Evolutionary conservation across 2,329 filamentous ascomycete species (phyloP).

Genomic region (Fusarium chlamydosporum): DNA sequence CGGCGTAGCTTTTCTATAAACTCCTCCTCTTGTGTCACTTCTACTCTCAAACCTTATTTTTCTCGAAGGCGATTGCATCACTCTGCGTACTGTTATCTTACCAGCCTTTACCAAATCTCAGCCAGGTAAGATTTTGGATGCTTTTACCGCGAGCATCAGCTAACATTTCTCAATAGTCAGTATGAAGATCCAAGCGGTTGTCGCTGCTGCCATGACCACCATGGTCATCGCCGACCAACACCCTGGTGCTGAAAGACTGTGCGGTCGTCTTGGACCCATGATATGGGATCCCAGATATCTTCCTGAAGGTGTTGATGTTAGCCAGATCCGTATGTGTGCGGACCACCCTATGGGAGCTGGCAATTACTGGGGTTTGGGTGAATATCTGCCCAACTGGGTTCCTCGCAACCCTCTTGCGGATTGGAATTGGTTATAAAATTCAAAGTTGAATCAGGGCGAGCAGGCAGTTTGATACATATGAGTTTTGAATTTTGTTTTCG

Average conservation of each 20-base stretch:
- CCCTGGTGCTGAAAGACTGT: slow-evolving; percentile 22
- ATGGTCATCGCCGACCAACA: slow-evolving; percentile 20
- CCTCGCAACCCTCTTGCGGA: slow-evolving; percentile 31
- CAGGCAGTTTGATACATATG: not conserved
- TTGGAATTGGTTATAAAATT: not conserved
- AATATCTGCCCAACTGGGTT: slow-evolving; percentile 35
- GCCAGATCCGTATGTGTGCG: slow-evolving; percentile 24
- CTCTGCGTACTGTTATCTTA: not conserved
- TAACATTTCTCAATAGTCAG: not conserved
- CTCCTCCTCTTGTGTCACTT: not conserved
- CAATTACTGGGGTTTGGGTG: slow-evolving; percentile 37
- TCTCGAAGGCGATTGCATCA: not conserved
- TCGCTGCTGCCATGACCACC: not conserved
- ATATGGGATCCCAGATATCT: slow-evolving; percentile 33
- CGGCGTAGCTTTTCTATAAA: not conserved
- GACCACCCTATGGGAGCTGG: slow-evolving; percentile 31
- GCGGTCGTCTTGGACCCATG: slow-evolving; percentile 36
- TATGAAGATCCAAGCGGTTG: slow-evolving; percentile 22
- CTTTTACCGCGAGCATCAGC: rapidly evolving
- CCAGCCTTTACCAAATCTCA: not conserved
- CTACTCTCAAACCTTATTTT: not conserved
- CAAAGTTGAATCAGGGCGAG: not conserved
- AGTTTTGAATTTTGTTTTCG: not conserved
- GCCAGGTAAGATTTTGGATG: not conserved
- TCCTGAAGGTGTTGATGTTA: slow-evolving; percentile 12